Percentiles rank a stretch among this genome's conserved stretches.
These are phyloP conservation scores for Gardenia jasminoides DNA, from an alignment of 257 asterid genomes.

Conservation along the genomic window DNA sequence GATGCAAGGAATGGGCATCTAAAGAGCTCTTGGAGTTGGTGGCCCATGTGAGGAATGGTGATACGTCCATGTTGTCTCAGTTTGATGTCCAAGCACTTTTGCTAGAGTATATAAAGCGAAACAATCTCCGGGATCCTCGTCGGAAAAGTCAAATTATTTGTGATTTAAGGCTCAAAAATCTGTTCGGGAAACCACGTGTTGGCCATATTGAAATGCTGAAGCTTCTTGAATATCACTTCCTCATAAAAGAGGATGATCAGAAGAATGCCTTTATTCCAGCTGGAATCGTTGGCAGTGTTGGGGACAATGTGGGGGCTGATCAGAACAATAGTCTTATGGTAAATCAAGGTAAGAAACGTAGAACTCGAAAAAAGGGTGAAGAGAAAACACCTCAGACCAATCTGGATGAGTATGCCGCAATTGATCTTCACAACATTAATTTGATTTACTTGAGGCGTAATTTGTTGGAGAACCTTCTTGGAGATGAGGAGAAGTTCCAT, in stretches of 20 bases:
- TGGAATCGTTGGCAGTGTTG: slow-evolving; percentile 48
- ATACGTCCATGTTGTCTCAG: slow-evolving; percentile 56
- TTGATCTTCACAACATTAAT: slow-evolving; percentile 79
- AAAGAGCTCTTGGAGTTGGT: slow-evolving; percentile 76
- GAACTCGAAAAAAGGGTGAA: slow-evolving; percentile 52
- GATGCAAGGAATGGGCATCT: slow-evolving; percentile 62
- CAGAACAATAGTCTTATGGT: slow-evolving; percentile 29
- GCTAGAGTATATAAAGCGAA: slow-evolving; percentile 61
- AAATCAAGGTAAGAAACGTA: slow-evolving; percentile 52
- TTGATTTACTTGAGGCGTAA: slow-evolving; percentile 73
- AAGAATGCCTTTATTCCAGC: slow-evolving; percentile 51
- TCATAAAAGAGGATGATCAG: slow-evolving; percentile 47
- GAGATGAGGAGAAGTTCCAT: slow-evolving; percentile 57
- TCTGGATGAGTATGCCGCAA: slow-evolving; percentile 73
- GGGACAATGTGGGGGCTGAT: slow-evolving; percentile 33
- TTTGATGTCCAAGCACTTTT: slow-evolving; percentile 62
- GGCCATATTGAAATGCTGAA: slow-evolving; percentile 78
- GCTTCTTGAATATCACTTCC: slow-evolving; percentile 79
- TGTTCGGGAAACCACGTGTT: slow-evolving; percentile 72
- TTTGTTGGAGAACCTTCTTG: slow-evolving; percentile 68
- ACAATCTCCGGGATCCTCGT: slow-evolving; percentile 74
- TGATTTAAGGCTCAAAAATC: slow-evolving; percentile 64
- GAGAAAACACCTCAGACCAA: slow-evolving; percentile 46
- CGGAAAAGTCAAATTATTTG: slow-evolving; percentile 70
- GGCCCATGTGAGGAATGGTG: slow-evolving; percentile 70